Evolutionary conservation across 2,329 filamentous ascomycete species (phyloP).

Genomic region (Fusarium sp.): DNA sequence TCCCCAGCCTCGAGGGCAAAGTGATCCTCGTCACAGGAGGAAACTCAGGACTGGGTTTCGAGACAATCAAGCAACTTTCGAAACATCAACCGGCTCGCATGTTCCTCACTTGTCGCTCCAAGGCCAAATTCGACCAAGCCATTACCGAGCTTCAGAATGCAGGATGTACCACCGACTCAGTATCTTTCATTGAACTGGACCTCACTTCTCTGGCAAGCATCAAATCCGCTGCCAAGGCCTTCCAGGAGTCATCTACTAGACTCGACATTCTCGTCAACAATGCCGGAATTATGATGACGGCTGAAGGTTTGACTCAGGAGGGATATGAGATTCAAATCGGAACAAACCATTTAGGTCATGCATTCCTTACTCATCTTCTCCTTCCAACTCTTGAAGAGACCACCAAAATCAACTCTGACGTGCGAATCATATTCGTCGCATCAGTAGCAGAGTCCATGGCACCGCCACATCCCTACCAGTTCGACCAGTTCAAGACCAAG

Average conservation of each 20-base stretch:
- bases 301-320: slow-evolving; percentile 6
- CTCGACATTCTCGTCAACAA: slow-evolving; percentile 13
- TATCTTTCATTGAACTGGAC: neutral
- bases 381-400: slow-evolving; percentile 1
- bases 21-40: slow-evolving; percentile 18
- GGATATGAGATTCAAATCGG: slow-evolving; percentile 19
- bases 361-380: neutral
- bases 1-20: slow-evolving; percentile 7
- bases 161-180: neutral
- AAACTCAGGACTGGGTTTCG: slow-evolving; percentile 4
- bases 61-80: neutral
- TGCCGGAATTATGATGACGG: slow-evolving; percentile 20
- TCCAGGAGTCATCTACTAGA: neutral
- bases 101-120: slow-evolving; percentile 15
- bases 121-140: slow-evolving; percentile 13
- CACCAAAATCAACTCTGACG: slow-evolving; percentile 4
- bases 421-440: neutral
- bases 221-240: neutral
- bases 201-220: slow-evolving; percentile 10
- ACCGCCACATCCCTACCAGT: slow-evolving; percentile 11
- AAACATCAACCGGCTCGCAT: slow-evolving; percentile 12
- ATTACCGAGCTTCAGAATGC: neutral
- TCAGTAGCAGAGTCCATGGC: neutral
- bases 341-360: slow-evolving; percentile 13
- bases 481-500: slow-evolving; percentile 11